phyloP scores from a whole-genome alignment of 2,329 filamentous ascomycete genomes.

The Penicillium verrucosum region DNA sequence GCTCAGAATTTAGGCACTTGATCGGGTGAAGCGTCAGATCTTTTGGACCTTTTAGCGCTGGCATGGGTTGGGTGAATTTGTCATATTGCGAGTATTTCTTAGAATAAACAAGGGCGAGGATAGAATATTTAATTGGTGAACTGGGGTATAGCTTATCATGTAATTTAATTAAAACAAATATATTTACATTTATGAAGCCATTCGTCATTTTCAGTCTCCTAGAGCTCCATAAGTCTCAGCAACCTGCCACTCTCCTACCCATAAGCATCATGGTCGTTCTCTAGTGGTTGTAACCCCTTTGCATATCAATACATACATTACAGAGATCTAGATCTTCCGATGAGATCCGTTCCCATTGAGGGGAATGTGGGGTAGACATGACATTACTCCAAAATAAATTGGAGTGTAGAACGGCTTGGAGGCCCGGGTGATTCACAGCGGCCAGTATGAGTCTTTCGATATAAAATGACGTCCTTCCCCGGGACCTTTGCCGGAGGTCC shows the following conservation, averaged over 20 bases:
- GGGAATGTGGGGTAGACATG: not conserved
- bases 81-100: not conserved
- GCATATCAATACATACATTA: not conserved
- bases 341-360: not conserved
- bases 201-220: not conserved
- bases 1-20: conserved; percentile 5
- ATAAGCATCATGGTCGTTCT: not conserved
- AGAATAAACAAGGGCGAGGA: not conserved
- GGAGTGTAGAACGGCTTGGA: not conserved
- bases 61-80: not conserved
- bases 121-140: not conserved
- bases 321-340: not conserved
- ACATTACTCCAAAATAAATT: not conserved
- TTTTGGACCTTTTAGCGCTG: not conserved
- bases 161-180: not conserved
- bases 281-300: not conserved
- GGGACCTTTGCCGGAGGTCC: not conserved
- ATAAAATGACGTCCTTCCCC: not conserved
- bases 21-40: not conserved
- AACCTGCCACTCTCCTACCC: no score
- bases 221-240: not conserved
- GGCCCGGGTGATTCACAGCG: not conserved
- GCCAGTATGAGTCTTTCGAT: not conserved
- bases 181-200: not conserved
- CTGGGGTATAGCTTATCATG: not conserved